A percentile compares a stretch with the other conserved stretches of the same genome.
phyloP scores from a whole-genome alignment of 192 early-diverging fungal genomes.

The Coemansia sp. region DNA sequence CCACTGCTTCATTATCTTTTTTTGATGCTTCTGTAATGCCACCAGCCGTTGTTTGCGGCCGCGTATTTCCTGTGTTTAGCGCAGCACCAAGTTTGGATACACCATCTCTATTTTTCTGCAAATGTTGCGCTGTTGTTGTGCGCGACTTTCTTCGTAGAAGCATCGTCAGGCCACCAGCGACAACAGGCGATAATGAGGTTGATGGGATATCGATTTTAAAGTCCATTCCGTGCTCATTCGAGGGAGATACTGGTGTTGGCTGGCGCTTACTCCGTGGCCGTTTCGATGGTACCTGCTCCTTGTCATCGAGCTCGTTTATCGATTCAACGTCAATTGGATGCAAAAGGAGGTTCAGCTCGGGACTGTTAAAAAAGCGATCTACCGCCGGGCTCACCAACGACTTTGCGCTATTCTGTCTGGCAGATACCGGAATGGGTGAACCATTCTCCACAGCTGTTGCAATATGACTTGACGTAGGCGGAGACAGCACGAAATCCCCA shows the following conservation, averaged over 20 bases:
- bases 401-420: neutral
- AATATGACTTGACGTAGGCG: neutral
- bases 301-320: slow-evolving; percentile 3
- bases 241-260: neutral
- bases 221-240: slow-evolving; percentile 15
- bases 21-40: neutral
- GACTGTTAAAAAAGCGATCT: slow-evolving; percentile 38
- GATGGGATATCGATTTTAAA: slow-evolving; percentile 51
- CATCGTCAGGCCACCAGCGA: slow-evolving; percentile 15
- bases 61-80: neutral
- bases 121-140: slow-evolving; percentile 8
- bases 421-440: neutral
- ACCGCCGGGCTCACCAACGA: slow-evolving; percentile 2
- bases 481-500: neutral
- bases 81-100: neutral
- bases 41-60: neutral
- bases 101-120: neutral
- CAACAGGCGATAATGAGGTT: slow-evolving; percentile 44
- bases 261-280: slow-evolving; percentile 2
- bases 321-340: slow-evolving; percentile 21
- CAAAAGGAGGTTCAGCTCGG: slow-evolving; percentile 37
- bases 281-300: slow-evolving; percentile 9
- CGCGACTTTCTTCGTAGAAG: slow-evolving; percentile 22
- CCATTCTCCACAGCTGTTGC: neutral
- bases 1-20: slow-evolving; percentile 3